Conservation (phyloP, 106 monocot genomes). For the Cymbidium sinense region DNA sequence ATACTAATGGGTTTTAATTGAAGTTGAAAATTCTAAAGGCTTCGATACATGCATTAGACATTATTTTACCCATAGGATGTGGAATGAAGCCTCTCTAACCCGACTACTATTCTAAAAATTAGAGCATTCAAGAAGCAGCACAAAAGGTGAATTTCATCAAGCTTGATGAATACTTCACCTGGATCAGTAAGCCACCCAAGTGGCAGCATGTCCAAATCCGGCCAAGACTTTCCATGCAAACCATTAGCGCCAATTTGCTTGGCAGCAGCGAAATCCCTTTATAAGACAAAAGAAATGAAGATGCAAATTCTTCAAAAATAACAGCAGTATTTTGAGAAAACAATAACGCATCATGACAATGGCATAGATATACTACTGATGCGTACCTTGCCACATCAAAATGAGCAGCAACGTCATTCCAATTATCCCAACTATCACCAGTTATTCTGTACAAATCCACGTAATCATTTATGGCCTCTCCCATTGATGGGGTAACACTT, state of each 20-base stretch:
- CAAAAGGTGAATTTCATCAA: too few species aligned
- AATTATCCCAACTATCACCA: constrained; percentile 89
- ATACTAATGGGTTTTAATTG: background rate
- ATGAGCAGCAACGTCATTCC: constrained; percentile 70
- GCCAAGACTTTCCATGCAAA: constrained; percentile 78
- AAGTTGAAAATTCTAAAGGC: background rate
- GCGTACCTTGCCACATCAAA: constrained; percentile 86
- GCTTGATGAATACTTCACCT: constrained; percentile 24
- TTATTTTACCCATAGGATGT: too few species aligned
- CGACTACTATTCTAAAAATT: too few species aligned
- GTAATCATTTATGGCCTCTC: constrained; percentile 32
- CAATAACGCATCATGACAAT: too few species aligned
- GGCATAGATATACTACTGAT: background rate
- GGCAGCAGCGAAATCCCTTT: constrained; percentile 70
- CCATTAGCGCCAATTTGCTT: constrained; percentile 67
- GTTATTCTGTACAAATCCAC: constrained; percentile 96
- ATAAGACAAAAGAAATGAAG: background rate
- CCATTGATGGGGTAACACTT: constrained; percentile 52
- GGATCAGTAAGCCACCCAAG: constrained; percentile 96
- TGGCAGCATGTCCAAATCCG: constrained; percentile 96
- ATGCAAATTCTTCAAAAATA: background rate
- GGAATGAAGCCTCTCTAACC: too few species aligned
- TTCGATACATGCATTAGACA: background rate
- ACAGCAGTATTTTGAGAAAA: too few species aligned
- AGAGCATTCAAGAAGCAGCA: too few species aligned